These are phyloP conservation scores for Grosmannia serpens DNA, from an alignment of 2,329 filamentous ascomycete genomes.

Conservation along the genomic window DNA sequence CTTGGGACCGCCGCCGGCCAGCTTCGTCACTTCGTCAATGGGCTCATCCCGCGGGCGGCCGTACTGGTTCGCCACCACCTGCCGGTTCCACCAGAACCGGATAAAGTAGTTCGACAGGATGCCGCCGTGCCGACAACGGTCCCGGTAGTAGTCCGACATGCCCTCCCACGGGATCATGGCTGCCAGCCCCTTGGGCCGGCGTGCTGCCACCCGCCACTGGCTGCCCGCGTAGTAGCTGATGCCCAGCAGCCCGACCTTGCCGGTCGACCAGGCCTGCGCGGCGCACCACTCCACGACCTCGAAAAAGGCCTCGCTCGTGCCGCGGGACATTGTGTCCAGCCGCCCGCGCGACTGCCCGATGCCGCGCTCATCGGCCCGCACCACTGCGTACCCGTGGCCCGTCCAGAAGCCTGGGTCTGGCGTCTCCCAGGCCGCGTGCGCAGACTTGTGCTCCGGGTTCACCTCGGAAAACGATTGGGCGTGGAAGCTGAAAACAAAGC, in stretches of 20 bases:
- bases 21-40: neutral
- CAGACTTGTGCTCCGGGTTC: constrained; percentile 39
- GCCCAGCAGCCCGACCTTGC: constrained; percentile 36
- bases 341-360: constrained; percentile 34
- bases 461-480: constrained; percentile 33
- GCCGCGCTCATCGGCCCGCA: constrained; percentile 40
- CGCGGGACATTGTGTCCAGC: constrained; percentile 36
- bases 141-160: constrained; percentile 43
- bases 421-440: constrained; percentile 47
- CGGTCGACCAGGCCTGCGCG: constrained; percentile 32
- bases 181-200: constrained; percentile 31
- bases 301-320: constrained; percentile 35
- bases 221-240: constrained; percentile 34
- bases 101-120: constrained; percentile 50
- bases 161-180: constrained; percentile 41
- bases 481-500: constrained; percentile 20
- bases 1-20: constrained; percentile 24
- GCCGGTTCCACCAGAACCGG: constrained; percentile 54
- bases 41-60: constrained; percentile 29
- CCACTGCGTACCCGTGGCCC: constrained; percentile 38
- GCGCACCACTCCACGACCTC: constrained; percentile 39
- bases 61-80: constrained; percentile 58
- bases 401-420: constrained; percentile 48
- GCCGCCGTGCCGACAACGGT: constrained; percentile 49
- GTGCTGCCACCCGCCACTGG: constrained; percentile 38